Evolutionary conservation across 805 yeast genomes (phyloP).

Genomic region (Candida chauliodis): DNA sequence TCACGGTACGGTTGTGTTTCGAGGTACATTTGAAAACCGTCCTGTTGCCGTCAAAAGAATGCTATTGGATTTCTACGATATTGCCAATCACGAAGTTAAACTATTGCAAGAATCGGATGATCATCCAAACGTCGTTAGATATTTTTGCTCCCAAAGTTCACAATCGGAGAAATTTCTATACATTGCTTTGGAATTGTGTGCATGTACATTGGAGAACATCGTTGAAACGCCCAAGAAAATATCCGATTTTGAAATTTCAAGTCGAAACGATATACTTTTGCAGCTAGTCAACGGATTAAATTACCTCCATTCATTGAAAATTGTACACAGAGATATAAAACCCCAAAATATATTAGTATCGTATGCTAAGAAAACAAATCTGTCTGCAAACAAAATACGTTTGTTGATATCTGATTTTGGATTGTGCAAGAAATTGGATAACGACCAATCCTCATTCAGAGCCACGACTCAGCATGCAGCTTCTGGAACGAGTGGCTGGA

Average conservation of each 20-base stretch:
- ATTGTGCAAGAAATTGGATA: constrained; percentile 84
- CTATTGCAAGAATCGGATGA: constrained; percentile 91
- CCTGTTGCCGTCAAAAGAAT: constrained; percentile 96
- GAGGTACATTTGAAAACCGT: constrained; percentile 85
- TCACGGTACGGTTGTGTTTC: constrained; percentile 91
- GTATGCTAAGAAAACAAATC: constrained; percentile 47
- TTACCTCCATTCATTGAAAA: constrained; percentile 83
- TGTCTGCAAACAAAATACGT: constrained; percentile 37
- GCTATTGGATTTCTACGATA: constrained; percentile 88
- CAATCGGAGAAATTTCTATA: constrained; percentile 71
- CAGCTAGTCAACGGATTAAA: constrained; percentile 84
- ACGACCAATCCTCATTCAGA: constrained; percentile 88
- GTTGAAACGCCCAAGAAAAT: constrained; percentile 52
- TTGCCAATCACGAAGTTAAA: constrained; percentile 88
- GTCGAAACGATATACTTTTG: constrained; percentile 30
- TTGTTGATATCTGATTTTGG: constrained; percentile 94
- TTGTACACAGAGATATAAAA: constrained; percentile 91
- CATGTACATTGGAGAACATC: constrained; percentile 83
- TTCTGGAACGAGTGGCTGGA: constrained; percentile 93
- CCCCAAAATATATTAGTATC: constrained; percentile 92
- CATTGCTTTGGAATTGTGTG: constrained; percentile 90
- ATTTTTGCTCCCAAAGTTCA: constrained; percentile 88
- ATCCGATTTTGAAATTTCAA: constrained; percentile 26
- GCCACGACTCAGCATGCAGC: constrained; percentile 93
- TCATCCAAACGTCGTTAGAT: constrained; percentile 91